These are phyloP conservation scores for Trapa bicornis DNA, from an alignment of 345 rosid species.

Conservation along the genomic window DNA sequence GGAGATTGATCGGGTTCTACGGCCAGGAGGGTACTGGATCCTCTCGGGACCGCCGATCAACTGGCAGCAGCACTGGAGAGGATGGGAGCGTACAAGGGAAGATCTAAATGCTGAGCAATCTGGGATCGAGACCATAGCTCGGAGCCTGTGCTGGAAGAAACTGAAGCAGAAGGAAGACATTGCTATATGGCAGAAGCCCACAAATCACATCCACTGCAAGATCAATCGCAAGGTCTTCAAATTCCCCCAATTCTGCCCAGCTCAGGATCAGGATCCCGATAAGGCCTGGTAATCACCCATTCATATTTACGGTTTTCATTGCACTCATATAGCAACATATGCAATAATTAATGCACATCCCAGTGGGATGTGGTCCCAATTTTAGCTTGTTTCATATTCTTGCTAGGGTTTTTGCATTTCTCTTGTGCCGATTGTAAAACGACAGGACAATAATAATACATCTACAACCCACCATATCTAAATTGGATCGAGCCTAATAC, in stretches of 20 bases:
- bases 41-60: constrained; percentile 87
- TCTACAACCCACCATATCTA: not conserved
- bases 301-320: not conserved
- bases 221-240: constrained; percentile 38
- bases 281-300: constrained; percentile 51
- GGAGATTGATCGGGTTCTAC: constrained; percentile 69
- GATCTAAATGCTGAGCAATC: constrained; percentile 53
- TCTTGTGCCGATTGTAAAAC: not conserved
- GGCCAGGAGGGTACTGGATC: constrained; percentile 95
- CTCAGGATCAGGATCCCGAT: constrained; percentile 59
- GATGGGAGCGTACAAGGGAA: constrained; percentile 55
- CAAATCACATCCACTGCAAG: constrained; percentile 66
- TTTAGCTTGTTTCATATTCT: not conserved
- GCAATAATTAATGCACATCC: not conserved
- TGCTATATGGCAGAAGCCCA: constrained; percentile 84
- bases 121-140: constrained; percentile 44
- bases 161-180: constrained; percentile 47
- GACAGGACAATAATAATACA: not conserved
- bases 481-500: not conserved
- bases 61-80: constrained; percentile 69
- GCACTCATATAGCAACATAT: not conserved
- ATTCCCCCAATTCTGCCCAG: constrained; percentile 47
- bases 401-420: not conserved
- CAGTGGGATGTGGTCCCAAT: not conserved
- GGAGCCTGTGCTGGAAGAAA: constrained; percentile 80